Base-by-base conservation (phyloP, 768 basidiomycete genomes). In the Suillus variegatus region DNA sequence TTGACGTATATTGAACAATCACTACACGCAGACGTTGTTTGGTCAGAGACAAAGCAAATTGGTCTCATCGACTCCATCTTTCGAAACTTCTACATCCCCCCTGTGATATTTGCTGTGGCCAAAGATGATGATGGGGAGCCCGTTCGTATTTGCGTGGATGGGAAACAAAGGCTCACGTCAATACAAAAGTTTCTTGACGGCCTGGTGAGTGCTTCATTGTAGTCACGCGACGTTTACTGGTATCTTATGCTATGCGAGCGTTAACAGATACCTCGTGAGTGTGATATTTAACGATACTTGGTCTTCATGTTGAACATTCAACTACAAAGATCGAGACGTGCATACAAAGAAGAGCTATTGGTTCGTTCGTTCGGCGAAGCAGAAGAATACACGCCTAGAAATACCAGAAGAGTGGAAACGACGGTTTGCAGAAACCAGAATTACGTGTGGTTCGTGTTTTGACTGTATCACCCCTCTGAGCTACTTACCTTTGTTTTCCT, bases 1-100 rank as follows among this genome's bases (percentile, higher is more conserved):
- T 32, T 28, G 20, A 41, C 38, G 28, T 3, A 9, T 60, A 63
- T 60, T 58, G 2, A 62, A 28, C 62, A 46, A 55, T 36, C 28
- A 25, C 16, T 60, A 35, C 25, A 9, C 60, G 20, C 52, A 93
- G 92, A 90, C 64, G 81, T 94, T 22, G 92, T 94, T 3, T 94
- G 93, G 92, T 82, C 89, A 0, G 83, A 85, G 62, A 73, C 74
- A 54, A 93, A 93, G 69, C 90, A 93, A 69, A 81, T 80, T 66
- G 79, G 77, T 52, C 77, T 87, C 55, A 76, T 87, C 9, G 82
- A 85, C 68, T 86, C 84, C 0, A 77, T 85, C 20, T 84, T 81
- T 54, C 78, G 81, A 63, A 84, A 91, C 79, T 81, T 76, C 78
- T 84, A 84, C 67, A 77, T 85, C 6, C 84, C 85, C 0, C 85